phyloP scores from a whole-genome alignment of 192 early-diverging fungal genomes.

The Podila clonocystis region DNA sequence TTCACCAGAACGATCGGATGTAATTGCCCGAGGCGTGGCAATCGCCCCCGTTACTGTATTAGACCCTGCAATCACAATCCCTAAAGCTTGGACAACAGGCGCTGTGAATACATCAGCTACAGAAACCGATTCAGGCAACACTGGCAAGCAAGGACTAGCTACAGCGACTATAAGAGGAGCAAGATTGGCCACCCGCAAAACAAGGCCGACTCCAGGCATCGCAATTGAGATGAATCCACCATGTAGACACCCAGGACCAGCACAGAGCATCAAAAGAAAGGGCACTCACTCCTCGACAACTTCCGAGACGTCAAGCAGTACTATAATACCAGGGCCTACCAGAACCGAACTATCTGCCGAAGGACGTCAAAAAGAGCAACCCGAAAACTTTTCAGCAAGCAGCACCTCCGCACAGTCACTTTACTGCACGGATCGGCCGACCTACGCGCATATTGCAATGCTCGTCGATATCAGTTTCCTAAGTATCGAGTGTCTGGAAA shows the following conservation, averaged over 20 bases:
- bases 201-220: too few relatives aligned
- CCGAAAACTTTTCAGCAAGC: background rate
- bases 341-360: too few relatives aligned
- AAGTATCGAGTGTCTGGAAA: conserved; percentile 13
- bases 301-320: too few relatives aligned
- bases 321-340: too few relatives aligned
- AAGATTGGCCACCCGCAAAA: too few relatives aligned
- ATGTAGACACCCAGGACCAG: background rate
- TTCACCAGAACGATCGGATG: background rate
- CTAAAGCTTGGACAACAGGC: background rate
- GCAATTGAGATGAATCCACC: too few relatives aligned
- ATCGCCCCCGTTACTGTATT: background rate
- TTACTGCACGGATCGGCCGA: conserved; percentile 24
- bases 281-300: too few relatives aligned
- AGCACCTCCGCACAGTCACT: background rate
- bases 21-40: background rate
- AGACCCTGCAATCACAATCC: background rate
- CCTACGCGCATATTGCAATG: conserved; percentile 24
- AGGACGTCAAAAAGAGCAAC: background rate
- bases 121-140: background rate
- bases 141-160: background rate
- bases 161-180: background rate
- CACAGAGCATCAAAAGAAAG: background rate
- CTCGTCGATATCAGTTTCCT: conserved; percentile 43
- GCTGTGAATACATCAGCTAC: background rate